A percentile compares a stretch with the other conserved stretches of the same genome.
These are phyloP conservation scores for Chlamydomonas schloesseri DNA, from an alignment of 139 green algal genomes.

Conservation along the genomic window DNA sequence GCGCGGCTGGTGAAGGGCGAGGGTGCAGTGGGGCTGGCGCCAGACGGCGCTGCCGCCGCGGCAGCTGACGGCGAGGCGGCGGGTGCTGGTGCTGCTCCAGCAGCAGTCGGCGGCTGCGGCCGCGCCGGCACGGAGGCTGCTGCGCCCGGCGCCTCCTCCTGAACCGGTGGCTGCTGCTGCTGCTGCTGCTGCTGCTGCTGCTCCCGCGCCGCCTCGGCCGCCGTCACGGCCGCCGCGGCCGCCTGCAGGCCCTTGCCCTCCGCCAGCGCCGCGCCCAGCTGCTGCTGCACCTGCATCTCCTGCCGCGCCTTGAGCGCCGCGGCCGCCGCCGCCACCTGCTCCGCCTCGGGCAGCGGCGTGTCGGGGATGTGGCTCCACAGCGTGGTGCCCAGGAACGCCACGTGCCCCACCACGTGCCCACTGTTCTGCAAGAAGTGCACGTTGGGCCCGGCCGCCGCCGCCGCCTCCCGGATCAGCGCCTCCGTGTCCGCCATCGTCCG, in stretches of 20 bases:
- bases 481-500: constrained; percentile 29
- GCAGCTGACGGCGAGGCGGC: no score
- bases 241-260: no score
- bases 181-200: neutral
- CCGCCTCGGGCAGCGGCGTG: neutral
- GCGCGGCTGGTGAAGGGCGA: no score
- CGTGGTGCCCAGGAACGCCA: constrained; percentile 33
- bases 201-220: neutral
- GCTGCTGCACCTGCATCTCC: neutral
- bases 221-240: neutral
- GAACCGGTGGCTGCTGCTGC: neutral
- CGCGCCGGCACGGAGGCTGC: no score
- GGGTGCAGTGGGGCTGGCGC: no score
- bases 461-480: constrained; percentile 9
- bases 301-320: no score
- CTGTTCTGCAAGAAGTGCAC: constrained; percentile 34
- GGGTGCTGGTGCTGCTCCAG: no score
- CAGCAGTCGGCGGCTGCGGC: no score
- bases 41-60: no score
- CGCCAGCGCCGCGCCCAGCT: neutral
- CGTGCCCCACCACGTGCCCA: neutral
- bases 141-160: neutral
- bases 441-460: neutral
- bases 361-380: constrained; percentile 30
- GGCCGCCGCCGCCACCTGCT: neutral